Base-by-base conservation (phyloP, 2,329 filamentous ascomycete genomes). In the Diaporthe longicolla region DNA sequence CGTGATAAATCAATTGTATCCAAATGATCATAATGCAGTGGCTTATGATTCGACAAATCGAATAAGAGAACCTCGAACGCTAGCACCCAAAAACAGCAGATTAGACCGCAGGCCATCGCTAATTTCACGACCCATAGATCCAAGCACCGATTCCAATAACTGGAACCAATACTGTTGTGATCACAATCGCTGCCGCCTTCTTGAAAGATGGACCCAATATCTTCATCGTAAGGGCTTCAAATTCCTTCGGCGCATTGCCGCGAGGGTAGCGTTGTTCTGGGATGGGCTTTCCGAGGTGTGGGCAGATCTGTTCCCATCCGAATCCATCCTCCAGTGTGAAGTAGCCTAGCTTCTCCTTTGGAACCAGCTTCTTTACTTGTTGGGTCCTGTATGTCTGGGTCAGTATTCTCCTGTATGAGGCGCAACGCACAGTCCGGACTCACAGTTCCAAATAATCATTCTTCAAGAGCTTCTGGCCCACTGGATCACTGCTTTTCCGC, bases 281-380 rank as follows among this genome's bases (percentile, higher is more conserved):
- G 35, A 82, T 80, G 0, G 45, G 63, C 68, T 70, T 79, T 74
- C 76, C 80, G 1, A 84, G 73, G 65, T 82, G 82, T 1, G 79
- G 78, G 52, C 82, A 83, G 5, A 83, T 80, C 45, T 83, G 74
- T 68, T 83, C 82, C 82, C 81, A 83, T 13, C 80, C 81, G 21
- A 82, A 80, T 1, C 79, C 81, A 52, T 83, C 79, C 72, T 84
- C 82, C 1, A 84, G 77, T 75, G n/a, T 81, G 76, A 29, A 84
- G 74, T 43, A 48, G 2, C 48, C 63, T 7, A 70, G 32, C 1
- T 77, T 76, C 21, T 81, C 79, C 9, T 77, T 72, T 0, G 81
- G 82, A 21, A 80, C 75, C 11, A 79, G 55, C 21, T 71, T 75
- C 26, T 73, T 73, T 13, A 69, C 61, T 43, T 45, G 50, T 17